These are phyloP conservation scores for Apiotrichum laibachii DNA, from an alignment of 1,284 basidiomycete genomes.

Conservation along the genomic window DNA sequence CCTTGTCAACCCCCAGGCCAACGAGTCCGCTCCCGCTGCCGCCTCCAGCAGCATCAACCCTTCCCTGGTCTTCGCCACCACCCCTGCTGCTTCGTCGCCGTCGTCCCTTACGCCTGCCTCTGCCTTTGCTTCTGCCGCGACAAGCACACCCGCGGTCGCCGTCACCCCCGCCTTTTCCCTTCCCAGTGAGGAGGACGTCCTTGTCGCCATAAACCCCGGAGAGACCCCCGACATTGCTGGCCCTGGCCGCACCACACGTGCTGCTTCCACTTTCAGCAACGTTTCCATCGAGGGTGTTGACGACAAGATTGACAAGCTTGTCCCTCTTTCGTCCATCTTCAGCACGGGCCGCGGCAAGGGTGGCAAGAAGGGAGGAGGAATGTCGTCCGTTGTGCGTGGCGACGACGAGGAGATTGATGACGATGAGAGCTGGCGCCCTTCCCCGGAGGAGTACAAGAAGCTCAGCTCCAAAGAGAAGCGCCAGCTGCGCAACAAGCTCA, in stretches of 20 bases:
- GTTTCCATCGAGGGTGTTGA: slow-evolving; percentile 29
- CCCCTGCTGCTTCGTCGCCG: background rate
- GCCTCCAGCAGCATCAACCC: slow-evolving; percentile 25
- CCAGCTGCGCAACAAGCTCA: slow-evolving; percentile 94
- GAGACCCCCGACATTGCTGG: slow-evolving; percentile 13
- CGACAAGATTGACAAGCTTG: slow-evolving; percentile 39
- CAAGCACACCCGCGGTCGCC: background rate
- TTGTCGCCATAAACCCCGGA: slow-evolving; percentile 30
- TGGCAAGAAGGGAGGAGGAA: slow-evolving; percentile 52
- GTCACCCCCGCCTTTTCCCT: slow-evolving; percentile 13
- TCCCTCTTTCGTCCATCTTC: slow-evolving; percentile 48
- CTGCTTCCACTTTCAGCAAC: slow-evolving; percentile 17
- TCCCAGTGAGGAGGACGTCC: slow-evolving; percentile 27
- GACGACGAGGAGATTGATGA: slow-evolving; percentile 50
- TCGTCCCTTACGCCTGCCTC: slow-evolving; percentile 11
- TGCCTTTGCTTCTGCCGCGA: background rate
- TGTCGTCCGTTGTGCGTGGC: slow-evolving; percentile 50
- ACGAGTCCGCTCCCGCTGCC: background rate
- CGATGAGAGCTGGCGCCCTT: slow-evolving; percentile 52
- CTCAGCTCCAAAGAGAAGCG: slow-evolving; percentile 94
- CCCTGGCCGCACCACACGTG: slow-evolving; percentile 25
- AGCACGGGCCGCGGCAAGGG: slow-evolving; percentile 51
- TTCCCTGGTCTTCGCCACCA: slow-evolving; percentile 22
- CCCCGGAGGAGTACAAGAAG: slow-evolving; percentile 89
- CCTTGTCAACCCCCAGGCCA: slow-evolving; percentile 10